These are phyloP conservation scores for Elongisporangium senticosum DNA, from an alignment of 352 stramenopile genomes.

Conservation along the genomic window DNA sequence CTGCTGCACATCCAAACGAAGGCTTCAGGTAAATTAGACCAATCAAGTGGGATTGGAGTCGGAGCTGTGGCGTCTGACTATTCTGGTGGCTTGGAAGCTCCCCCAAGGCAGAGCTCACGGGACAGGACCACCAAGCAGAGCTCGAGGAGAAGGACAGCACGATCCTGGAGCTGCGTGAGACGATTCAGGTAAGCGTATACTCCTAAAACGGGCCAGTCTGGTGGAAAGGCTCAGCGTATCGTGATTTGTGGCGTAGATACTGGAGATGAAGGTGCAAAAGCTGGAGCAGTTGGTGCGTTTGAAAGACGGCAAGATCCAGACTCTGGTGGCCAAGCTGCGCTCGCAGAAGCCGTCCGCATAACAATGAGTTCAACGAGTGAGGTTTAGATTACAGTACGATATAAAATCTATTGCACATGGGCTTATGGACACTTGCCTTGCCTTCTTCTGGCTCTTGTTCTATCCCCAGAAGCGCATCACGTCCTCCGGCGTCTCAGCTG, in stretches of 20 bases:
- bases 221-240: not conserved
- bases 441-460: not conserved
- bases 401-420: not conserved
- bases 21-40: not conserved
- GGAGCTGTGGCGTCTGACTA: not conserved
- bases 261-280: slow-evolving; percentile 94
- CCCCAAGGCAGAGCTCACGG: not conserved
- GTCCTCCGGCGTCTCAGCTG: slow-evolving; percentile 64
- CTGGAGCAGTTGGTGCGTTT: slow-evolving; percentile 92
- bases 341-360: slow-evolving; percentile 54
- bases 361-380: not conserved
- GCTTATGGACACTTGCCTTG: not conserved
- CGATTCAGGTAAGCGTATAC: slow-evolving; percentile 43
- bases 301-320: slow-evolving; percentile 93
- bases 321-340: slow-evolving; percentile 79
- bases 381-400: slow-evolving; percentile 1
- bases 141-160: slow-evolving; percentile 71
- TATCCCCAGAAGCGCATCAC: slow-evolving; percentile 81
- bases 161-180: slow-evolving; percentile 86
- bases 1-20: not conserved
- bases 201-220: not conserved
- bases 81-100: not conserved
- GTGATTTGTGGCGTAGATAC: slow-evolving; percentile 59
- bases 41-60: not conserved
- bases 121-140: slow-evolving; percentile 16